Conservation (phyloP, 2,329 filamentous ascomycete species). For the Karstenula rhodostoma region DNA sequence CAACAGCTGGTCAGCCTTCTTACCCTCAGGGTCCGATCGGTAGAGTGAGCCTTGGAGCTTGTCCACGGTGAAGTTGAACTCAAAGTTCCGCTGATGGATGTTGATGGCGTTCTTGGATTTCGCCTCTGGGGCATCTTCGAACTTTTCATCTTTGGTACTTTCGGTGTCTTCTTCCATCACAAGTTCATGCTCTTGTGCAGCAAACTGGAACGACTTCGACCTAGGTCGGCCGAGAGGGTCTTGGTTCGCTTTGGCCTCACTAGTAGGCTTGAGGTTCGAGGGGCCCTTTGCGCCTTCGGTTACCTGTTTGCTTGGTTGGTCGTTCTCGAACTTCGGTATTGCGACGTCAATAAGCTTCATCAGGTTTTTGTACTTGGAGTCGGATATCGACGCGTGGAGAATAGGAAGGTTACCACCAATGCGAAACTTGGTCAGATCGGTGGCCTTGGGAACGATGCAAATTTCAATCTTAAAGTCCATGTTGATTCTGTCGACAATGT, state of each 20-base stretch:
- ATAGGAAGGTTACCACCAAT: slow-evolving; percentile 92
- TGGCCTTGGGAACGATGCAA: slow-evolving; percentile 95
- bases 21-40: slow-evolving; percentile 80
- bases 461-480: slow-evolving; percentile 96
- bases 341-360: slow-evolving; percentile 98
- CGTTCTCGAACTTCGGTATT: slow-evolving; percentile 79
- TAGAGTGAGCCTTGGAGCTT: slow-evolving; percentile 92
- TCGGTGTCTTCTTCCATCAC: slow-evolving; percentile 78
- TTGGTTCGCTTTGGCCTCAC: slow-evolving; percentile 36
- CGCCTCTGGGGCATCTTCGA: slow-evolving; percentile 72
- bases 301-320: slow-evolving; percentile 48
- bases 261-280: slow-evolving; percentile 48
- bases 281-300: slow-evolving; percentile 44
- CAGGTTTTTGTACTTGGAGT: slow-evolving; percentile 94
- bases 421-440: slow-evolving; percentile 89
- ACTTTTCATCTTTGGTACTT: slow-evolving; percentile 68
- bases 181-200: slow-evolving; percentile 76
- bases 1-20: slow-evolving; percentile 79
- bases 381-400: slow-evolving; percentile 89
- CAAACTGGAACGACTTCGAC: slow-evolving; percentile 78
- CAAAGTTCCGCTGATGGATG: slow-evolving; percentile 88
- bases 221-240: slow-evolving; percentile 60
- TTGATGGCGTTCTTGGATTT: slow-evolving; percentile 60
- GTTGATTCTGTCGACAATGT: slow-evolving; percentile 96
- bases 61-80: slow-evolving; percentile 96